Evolutionary conservation across 2,329 filamentous ascomycete genomes (phyloP).

Genomic region (Fusarium paranaense): DNA sequence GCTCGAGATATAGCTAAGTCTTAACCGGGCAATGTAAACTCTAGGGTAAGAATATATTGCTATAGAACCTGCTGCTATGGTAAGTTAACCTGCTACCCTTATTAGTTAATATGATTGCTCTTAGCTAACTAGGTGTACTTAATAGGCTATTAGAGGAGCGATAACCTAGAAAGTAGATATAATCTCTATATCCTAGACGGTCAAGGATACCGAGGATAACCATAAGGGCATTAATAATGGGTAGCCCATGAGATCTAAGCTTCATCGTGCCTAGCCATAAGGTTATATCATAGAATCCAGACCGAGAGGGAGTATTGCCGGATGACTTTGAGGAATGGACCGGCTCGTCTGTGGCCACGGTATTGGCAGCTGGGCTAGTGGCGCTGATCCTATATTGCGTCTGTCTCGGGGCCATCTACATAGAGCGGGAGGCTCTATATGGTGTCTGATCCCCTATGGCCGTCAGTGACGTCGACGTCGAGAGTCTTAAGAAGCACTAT

Average conservation of each 20-base stretch:
- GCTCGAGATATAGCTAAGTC: background rate
- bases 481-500: background rate
- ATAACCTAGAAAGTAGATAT: background rate
- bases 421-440: background rate
- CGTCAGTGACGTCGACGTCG: background rate
- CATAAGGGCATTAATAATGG: background rate
- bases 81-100: background rate
- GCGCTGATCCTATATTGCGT: background rate
- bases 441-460: background rate
- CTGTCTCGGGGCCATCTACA: background rate
- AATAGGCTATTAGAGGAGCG: background rate
- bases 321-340: no score
- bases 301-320: no score
- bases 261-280: no score
- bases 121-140: background rate
- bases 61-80: background rate
- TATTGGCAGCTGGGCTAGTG: background rate
- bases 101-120: background rate
- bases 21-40: background rate
- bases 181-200: background rate
- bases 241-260: no score
- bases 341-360: background rate
- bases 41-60: background rate
- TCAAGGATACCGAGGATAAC: background rate
- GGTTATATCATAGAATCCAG: no score